These are phyloP conservation scores for Gynostemma pentaphyllum DNA, from an alignment of 306 rosid species.

Conservation along the genomic window DNA sequence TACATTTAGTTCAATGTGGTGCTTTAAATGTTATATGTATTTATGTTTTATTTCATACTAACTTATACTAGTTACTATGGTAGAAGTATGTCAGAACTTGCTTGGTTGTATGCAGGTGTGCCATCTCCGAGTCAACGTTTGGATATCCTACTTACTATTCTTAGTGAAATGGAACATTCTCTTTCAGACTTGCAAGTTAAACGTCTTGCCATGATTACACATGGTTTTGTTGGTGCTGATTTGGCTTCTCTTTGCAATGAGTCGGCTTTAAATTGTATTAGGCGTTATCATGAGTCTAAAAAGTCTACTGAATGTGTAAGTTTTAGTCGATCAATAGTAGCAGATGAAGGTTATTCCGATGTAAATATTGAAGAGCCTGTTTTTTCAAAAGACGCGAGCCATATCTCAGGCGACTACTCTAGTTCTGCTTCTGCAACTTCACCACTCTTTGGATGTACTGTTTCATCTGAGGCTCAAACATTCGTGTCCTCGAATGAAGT, in stretches of 20 bases:
- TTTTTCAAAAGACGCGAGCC: conserved; percentile 17
- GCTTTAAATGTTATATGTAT: not conserved
- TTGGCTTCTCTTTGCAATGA: conserved; percentile 72
- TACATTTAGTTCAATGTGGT: not conserved
- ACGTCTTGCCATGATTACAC: conserved; percentile 64
- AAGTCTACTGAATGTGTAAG: conserved; percentile 16
- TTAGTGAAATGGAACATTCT: conserved; percentile 53
- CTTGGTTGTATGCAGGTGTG: conserved; percentile 49
- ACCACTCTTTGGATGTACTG: conserved; percentile 22
- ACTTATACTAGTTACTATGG: not conserved
- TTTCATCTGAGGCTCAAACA: conserved; percentile 19
- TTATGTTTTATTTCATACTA: no score
- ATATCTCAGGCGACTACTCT: conserved; percentile 18
- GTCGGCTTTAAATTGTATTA: conserved; percentile 60
- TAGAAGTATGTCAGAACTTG: conserved; percentile 9
- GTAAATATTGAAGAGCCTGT: conserved; percentile 14
- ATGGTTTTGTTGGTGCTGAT: conserved; percentile 94
- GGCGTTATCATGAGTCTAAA: conserved; percentile 29
- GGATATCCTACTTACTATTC: conserved; percentile 59
- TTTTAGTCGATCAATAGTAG: conserved; percentile 7
- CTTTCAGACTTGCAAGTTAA: conserved; percentile 54
- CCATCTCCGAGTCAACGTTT: conserved; percentile 65
- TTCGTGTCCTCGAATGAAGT: conserved; percentile 19
- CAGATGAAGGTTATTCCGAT: conserved; percentile 18
- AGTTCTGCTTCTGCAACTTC: conserved; percentile 26